Conservation (phyloP, 768 basidiomycete genomes). For the Mycena pura region DNA sequence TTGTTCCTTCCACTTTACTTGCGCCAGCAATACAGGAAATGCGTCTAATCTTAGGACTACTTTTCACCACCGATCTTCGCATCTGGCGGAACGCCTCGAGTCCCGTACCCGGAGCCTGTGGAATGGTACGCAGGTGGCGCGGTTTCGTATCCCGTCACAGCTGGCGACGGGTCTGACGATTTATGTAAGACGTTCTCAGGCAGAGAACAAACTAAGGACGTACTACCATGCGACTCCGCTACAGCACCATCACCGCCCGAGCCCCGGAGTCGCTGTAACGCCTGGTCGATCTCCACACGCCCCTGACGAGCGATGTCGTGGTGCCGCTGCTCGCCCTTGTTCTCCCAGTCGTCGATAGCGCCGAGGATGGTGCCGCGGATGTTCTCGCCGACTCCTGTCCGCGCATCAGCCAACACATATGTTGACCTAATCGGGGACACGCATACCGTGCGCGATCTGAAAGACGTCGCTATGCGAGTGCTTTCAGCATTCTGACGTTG, state of each 20-base stretch:
- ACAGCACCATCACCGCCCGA: neutral
- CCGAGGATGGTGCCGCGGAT: constrained; percentile 20
- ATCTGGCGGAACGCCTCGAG: neutral
- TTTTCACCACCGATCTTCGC: neutral
- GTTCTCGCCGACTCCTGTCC: constrained; percentile 15
- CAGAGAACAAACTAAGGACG: neutral
- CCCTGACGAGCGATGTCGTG: constrained; percentile 18
- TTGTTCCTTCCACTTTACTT: no score
- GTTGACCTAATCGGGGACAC: no score
- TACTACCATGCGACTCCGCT: neutral
- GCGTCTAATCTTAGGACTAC: no score
- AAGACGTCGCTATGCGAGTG: neutral
- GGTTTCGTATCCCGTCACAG: constrained; percentile 3
- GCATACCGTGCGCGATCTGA: constrained; percentile 10
- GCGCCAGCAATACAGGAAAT: no score
- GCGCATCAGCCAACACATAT: neutral
- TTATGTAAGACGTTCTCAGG: no score
- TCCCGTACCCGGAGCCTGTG: neutral
- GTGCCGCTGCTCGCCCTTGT: constrained; percentile 16
- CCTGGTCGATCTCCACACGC: constrained; percentile 9
- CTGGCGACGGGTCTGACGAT: no score
- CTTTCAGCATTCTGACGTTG: neutral
- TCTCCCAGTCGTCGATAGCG: constrained; percentile 17
- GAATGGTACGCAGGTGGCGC: constrained; percentile 4
- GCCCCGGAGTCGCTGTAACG: constrained; percentile 11